Evolutionary conservation across 495 filamentous ascomycete species (phyloP).

Genomic region (Aspergillus bertholletiae): DNA sequence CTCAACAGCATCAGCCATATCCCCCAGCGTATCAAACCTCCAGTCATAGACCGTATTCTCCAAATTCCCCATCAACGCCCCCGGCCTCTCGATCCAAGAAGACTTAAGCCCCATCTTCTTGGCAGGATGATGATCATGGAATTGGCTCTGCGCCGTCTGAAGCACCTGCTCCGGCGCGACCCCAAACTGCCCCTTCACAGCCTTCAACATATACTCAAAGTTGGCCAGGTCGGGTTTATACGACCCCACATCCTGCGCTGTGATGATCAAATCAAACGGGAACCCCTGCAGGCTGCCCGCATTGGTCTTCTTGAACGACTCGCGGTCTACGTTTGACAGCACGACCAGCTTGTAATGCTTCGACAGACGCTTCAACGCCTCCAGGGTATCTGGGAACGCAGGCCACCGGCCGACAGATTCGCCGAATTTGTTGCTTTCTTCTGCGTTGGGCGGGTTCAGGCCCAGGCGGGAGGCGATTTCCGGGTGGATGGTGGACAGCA

Average conservation of each 20-base stretch:
- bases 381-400: slow-evolving; percentile 62
- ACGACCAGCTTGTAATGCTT: slow-evolving; percentile 66
- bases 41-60: slow-evolving; percentile 50
- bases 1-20: slow-evolving; percentile 70
- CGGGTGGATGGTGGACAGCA: slow-evolving; percentile 50
- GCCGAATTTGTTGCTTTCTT: slow-evolving; percentile 42
- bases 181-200: slow-evolving; percentile 53
- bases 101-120: slow-evolving; percentile 57
- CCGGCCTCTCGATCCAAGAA: slow-evolving; percentile 66
- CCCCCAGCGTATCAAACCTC: slow-evolving; percentile 62
- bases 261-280: slow-evolving; percentile 65
- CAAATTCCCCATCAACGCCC: slow-evolving; percentile 39
- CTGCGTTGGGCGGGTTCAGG: slow-evolving; percentile 27
- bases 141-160: slow-evolving; percentile 67
- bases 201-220: slow-evolving; percentile 61
- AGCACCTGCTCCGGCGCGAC: slow-evolving; percentile 52
- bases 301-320: slow-evolving; percentile 54
- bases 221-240: slow-evolving; percentile 71
- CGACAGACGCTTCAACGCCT: slow-evolving; percentile 51
- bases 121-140: slow-evolving; percentile 69
- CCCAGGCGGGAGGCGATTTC: slow-evolving; percentile 40
- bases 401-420: slow-evolving; percentile 57
- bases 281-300: slow-evolving; percentile 44
- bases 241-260: slow-evolving; percentile 68
- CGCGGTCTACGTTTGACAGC: slow-evolving; percentile 68